Percentiles rank a stretch among this genome's conserved stretches.
These are phyloP conservation scores for Neurospora hispaniola DNA, from an alignment of 495 filamentous ascomycete genomes.

Conservation along the genomic window DNA sequence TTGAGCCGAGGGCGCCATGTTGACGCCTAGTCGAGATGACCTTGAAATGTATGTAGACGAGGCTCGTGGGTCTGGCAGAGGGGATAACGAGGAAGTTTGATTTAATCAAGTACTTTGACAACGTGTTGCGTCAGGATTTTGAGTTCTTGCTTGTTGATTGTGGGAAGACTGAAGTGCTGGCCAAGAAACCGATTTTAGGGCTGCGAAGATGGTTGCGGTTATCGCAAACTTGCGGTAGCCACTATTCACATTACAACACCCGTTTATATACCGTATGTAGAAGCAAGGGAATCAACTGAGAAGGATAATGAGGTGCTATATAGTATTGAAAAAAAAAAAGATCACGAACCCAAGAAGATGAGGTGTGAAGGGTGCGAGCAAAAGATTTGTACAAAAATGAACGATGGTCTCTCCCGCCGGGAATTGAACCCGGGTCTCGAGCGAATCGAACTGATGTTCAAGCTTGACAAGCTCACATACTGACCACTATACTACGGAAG, in stretches of 20 bases:
- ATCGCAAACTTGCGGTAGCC: background rate
- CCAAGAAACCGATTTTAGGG: background rate
- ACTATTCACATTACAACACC: background rate
- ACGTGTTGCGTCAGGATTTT: background rate
- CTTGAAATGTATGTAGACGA: background rate
- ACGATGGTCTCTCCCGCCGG: too few relatives aligned
- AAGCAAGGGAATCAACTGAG: background rate
- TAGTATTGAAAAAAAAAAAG: background rate
- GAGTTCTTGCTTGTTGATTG: background rate
- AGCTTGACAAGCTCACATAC: background rate
- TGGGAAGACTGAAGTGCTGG: background rate
- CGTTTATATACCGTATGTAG: background rate
- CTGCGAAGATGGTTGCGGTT: background rate
- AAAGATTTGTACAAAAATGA: background rate
- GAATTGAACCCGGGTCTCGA: too few relatives aligned
- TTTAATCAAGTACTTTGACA: background rate
- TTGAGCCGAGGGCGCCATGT: slow-evolving; percentile 41
- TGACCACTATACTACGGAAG: slow-evolving; percentile 1
- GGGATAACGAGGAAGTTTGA: background rate
- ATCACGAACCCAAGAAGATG: background rate
- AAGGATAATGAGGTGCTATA: background rate
- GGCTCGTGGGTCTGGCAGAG: background rate
- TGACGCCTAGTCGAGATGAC: background rate
- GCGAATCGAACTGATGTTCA: too few relatives aligned
- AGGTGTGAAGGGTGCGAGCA: background rate